Evolutionary conservation across 345 rosid genomes (phyloP).

Genomic region (Acer campestre): DNA sequence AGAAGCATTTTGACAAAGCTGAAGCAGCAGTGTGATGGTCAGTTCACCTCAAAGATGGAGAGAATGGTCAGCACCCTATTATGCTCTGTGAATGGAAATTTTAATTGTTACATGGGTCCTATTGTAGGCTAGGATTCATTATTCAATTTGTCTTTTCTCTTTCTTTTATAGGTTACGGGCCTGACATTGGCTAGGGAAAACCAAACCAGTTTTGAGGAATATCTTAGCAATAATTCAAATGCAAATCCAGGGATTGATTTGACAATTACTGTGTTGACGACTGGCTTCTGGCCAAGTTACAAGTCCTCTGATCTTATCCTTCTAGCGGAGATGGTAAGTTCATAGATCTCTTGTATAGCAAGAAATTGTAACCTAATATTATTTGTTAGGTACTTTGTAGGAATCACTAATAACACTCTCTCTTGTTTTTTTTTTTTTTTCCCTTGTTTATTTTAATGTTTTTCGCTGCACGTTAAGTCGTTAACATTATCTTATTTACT

Average conservation of each 20-base stretch:
- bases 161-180: slow-evolving; percentile 57
- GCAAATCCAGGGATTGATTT: slow-evolving; percentile 65
- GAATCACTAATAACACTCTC: background rate
- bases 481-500: background rate
- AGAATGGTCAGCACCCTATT: slow-evolving; percentile 57
- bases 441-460: background rate
- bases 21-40: slow-evolving; percentile 80
- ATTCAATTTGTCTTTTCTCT: background rate
- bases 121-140: background rate
- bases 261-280: slow-evolving; percentile 67
- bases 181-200: slow-evolving; percentile 75
- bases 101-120: background rate
- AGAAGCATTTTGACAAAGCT: slow-evolving; percentile 70
- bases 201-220: slow-evolving; percentile 61
- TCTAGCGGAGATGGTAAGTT: slow-evolving; percentile 65
- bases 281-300: slow-evolving; percentile 83
- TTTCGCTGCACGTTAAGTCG: background rate
- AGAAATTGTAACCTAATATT: background rate
- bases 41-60: slow-evolving; percentile 84
- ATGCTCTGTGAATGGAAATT: slow-evolving; percentile 8
- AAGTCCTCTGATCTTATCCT: slow-evolving; percentile 70
- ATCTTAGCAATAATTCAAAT: slow-evolving; percentile 45
- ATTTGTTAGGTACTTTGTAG: slow-evolving; percentile 3
- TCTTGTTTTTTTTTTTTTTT: no score
- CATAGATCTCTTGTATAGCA: background rate